Conservation (phyloP, 208 protist genomes). For the Wallacemonas sp. region DNA sequence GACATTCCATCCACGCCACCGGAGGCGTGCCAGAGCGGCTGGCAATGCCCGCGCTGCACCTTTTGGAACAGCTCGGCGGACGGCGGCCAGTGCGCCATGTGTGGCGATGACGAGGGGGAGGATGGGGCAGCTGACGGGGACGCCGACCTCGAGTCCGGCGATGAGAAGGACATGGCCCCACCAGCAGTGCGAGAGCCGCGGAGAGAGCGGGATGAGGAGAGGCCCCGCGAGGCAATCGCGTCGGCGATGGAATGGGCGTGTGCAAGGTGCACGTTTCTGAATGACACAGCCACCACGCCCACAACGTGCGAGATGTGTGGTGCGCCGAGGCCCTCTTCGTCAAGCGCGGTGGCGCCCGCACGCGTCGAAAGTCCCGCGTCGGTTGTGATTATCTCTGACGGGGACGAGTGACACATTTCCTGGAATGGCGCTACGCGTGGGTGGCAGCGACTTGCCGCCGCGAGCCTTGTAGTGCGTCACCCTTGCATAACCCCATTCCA, state of each 20-base stretch:
- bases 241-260: too few species aligned
- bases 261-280: slow-evolving; percentile 5
- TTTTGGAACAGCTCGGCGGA: slow-evolving; percentile 24
- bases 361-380: neutral
- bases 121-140: neutral
- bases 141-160: neutral
- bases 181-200: too few species aligned
- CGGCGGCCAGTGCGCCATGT: slow-evolving; percentile 24
- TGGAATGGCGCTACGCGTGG: too few species aligned
- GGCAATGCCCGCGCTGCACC: slow-evolving; percentile 34
- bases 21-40: slow-evolving; percentile 13
- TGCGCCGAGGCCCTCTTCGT: neutral
- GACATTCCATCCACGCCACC: slow-evolving; percentile 2
- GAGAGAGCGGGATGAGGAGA: too few species aligned
- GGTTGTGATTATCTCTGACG: neutral
- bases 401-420: neutral
- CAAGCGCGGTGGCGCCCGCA: too few species aligned
- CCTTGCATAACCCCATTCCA: too few species aligned
- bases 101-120: slow-evolving; percentile 15
- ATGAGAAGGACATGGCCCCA: neutral
- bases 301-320: slow-evolving; percentile 6
- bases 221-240: too few species aligned
- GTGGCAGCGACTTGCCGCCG: too few species aligned
- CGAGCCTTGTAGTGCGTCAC: too few species aligned
- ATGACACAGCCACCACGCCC: neutral